Conservation (phyloP, 805 yeast species). For the Candida dajiaensis region DNA sequence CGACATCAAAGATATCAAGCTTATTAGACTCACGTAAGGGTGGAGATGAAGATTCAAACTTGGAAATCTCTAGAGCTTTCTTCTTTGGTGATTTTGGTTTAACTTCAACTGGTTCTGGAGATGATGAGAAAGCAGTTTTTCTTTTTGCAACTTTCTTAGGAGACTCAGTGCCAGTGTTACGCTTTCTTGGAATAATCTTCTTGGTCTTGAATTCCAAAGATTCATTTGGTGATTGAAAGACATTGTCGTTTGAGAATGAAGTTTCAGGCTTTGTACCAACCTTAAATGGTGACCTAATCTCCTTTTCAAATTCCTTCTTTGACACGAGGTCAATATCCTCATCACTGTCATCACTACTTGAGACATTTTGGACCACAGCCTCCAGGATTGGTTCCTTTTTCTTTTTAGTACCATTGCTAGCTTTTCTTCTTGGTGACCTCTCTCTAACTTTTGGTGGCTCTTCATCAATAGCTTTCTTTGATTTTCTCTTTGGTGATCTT, state of each 20-base stretch:
- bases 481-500: slow-evolving; percentile 10
- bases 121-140: slow-evolving; percentile 27
- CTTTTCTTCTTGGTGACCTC: slow-evolving; percentile 6
- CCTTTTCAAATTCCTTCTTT: slow-evolving; percentile 4
- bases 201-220: slow-evolving; percentile 15
- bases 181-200: slow-evolving; percentile 22
- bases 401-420: not conserved
- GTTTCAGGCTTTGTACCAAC: slow-evolving; percentile 13
- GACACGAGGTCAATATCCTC: slow-evolving; percentile 3
- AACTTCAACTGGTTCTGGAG: slow-evolving; percentile 16
- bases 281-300: slow-evolving; percentile 8
- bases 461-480: not conserved
- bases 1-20: not conserved
- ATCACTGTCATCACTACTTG: slow-evolving; percentile 1
- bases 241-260: slow-evolving; percentile 29
- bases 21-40: not conserved
- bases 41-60: slow-evolving; percentile 20
- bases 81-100: slow-evolving; percentile 18
- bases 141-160: slow-evolving; percentile 8
- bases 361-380: not conserved
- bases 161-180: slow-evolving; percentile 15
- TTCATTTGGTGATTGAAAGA: slow-evolving; percentile 27
- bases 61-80: slow-evolving; percentile 18
- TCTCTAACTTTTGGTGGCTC: slow-evolving; percentile 1
- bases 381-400: not conserved